Evolutionary conservation across 768 basidiomycete genomes (phyloP), one percentile per base, ranked within the genome.

Genomic region (Pleurotus ostreatus): DNA sequence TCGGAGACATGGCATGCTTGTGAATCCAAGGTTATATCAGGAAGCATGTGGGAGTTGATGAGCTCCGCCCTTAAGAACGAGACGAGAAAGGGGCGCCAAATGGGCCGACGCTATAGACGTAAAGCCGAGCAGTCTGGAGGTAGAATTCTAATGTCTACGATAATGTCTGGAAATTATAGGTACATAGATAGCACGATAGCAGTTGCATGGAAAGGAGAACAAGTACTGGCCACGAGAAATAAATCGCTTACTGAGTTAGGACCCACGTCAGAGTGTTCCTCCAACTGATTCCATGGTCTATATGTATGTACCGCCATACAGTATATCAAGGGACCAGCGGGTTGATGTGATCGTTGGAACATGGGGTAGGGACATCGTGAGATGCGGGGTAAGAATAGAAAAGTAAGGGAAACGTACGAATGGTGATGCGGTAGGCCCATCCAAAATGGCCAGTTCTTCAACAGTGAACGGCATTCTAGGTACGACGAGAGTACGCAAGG

Each of bases 371-470:
- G 5, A 47, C 8, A 20, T 20, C n/a, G 25, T 37, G 49, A n/a
- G 12, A 30, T 23, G 25, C 81, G 80, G 45, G 40, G 55, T 4
- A 25, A 22, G 45, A 45, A 59, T 43, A 5, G n/a, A 34, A 34
- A 34, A 34, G 30, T 11, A 34, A 34, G 30, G 30, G 30, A 34
- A 34, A 82, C 89, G 75, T 63, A 92, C 89, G 61, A 89, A 90
- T n/a, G 84, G 79, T 12, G 90, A 92, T 9, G 95, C 94, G 0
- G 91, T 88, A 0, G 93, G 90, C 2, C 90, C 88, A 66, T 97
- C 95, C n/a, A 98, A 78, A 18, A 94, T 86, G 2, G 75, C 76
- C 39, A 98, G 71, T 65, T 97, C 95, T 58, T 88, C 89, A 2
- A 68, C 63, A 0, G 86, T 87, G 66, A 97, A 94, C 0, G 86